Conservation (phyloP, 208 protist genomes). For the Herpetomonas tarakana region DNA sequence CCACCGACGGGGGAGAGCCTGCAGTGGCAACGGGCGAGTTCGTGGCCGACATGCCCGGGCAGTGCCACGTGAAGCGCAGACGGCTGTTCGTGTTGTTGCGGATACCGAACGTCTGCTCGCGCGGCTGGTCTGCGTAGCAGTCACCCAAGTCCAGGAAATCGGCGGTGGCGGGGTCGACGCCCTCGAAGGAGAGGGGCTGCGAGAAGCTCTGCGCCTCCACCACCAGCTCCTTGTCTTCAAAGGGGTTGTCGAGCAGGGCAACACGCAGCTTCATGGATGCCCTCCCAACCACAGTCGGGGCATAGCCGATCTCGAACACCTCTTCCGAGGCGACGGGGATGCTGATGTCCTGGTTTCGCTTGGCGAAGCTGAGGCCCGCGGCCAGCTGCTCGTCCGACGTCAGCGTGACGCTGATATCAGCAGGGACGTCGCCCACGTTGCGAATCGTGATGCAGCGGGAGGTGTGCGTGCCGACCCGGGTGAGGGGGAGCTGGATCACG, state of each 20-base stretch:
- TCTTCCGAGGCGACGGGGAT: conserved; percentile 55
- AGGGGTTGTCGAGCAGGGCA: conserved; percentile 90
- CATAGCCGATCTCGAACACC: conserved; percentile 52
- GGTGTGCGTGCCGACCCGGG: conserved; percentile 54
- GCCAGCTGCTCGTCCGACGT: conserved; percentile 20
- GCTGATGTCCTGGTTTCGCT: conserved; percentile 52
- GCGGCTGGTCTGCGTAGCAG: conserved; percentile 65
- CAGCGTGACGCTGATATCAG: conserved; percentile 47
- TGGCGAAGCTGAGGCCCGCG: conserved; percentile 20
- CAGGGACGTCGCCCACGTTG: conserved; percentile 73
- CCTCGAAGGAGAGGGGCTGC: conserved; percentile 87
- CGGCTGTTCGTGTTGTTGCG: conserved; percentile 72
- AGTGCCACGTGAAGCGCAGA: conserved; percentile 83
- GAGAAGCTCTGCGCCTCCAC: conserved; percentile 84
- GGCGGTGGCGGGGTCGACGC: conserved; percentile 69
- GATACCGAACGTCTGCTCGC: conserved; percentile 70
- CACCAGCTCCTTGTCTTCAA: conserved; percentile 86
- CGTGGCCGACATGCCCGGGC: neutral
- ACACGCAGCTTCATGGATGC: conserved; percentile 63
- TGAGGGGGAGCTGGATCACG: conserved; percentile 77
- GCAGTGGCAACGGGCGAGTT: neutral
- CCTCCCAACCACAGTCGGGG: conserved; percentile 49
- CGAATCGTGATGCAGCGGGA: conserved; percentile 35
- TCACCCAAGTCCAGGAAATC: conserved; percentile 88
- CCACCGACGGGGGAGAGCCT: no score